Evolutionary conservation across 2,329 filamentous ascomycete species (phyloP).

Genomic region (Microcyclospora pomicola): DNA sequence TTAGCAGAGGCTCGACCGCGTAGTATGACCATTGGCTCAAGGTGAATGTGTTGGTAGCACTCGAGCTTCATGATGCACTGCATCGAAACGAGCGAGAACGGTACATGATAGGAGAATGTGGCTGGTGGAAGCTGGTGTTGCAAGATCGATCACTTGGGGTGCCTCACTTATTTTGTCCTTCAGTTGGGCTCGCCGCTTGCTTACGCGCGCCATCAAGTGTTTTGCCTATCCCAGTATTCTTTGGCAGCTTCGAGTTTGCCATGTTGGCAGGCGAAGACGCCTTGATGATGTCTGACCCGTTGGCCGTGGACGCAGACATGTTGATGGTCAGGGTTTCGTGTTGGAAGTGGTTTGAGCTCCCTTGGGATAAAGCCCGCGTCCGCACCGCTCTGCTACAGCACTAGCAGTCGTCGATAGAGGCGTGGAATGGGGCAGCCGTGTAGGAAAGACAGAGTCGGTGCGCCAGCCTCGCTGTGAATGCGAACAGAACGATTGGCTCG

Average conservation of each 20-base stretch:
- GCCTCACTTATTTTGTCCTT: conserved; percentile 41
- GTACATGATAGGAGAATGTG: not conserved
- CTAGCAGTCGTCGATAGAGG: too few relatives aligned
- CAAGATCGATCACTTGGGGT: not conserved
- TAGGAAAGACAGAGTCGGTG: too few relatives aligned
- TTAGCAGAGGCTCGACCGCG: conserved; percentile 2
- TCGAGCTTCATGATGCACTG: not conserved
- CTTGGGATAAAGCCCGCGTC: too few relatives aligned
- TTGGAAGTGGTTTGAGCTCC: too few relatives aligned
- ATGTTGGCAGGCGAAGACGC: conserved; percentile 2
- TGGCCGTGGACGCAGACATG: conserved; percentile 19
- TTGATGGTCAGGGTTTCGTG: conserved; percentile 2
- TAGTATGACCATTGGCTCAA: not conserved
- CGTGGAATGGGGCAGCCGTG: too few relatives aligned
- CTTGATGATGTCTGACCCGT: conserved; percentile 14
- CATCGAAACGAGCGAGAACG: not conserved
- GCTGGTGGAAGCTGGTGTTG: not conserved
- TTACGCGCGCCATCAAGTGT: conserved; percentile 40
- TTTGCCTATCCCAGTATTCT: conserved; percentile 38
- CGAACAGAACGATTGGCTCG: too few relatives aligned
- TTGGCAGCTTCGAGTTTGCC: conserved; percentile 26
- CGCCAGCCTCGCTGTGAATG: too few relatives aligned
- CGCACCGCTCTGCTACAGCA: too few relatives aligned
- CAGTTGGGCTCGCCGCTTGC: conserved; percentile 41
- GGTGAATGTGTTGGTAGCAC: not conserved